Base-by-base conservation (phyloP, 768 basidiomycete species). In the Leccinum boreale region DNA sequence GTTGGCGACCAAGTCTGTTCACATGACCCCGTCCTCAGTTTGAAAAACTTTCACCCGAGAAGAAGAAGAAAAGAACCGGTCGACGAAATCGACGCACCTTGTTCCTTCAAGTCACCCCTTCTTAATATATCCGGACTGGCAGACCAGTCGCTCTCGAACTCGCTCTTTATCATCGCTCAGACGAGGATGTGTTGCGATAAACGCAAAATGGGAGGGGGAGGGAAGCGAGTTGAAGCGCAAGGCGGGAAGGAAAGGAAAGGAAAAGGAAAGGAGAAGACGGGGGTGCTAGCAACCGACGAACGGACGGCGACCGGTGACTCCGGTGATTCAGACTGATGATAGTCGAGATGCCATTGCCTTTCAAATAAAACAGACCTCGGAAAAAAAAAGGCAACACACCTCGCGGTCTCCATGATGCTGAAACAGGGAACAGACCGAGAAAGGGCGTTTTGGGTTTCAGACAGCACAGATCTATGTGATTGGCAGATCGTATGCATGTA, bases 111-210 rank as follows among this genome's bases (percentile, higher is more conserved):
- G 10, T 45, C 48, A 2, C 2, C 28, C 29, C 71, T 70, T 23
- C 70, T 63, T 11, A 50, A n/a, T 3, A 58, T 60, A 15, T 56
- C 56, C 9, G 53, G 52, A 23, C 53, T 60, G n/a, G 14, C 4
- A n/a, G 36, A 19, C 31, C 44, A 56, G 47, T 21, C 28, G 10
- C 17, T 29, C 14, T 60, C 53, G 1, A 36, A 21, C 4, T 58
- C 55, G 4, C 11, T 55, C 2, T 44, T n/a, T 71, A 73, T 73
- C 50, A 11, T 46, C 31, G 29, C 29, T 31, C 29, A 31, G 29
- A 31, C 29, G 31, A 31, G 31, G 31, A 11, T 31, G 11, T 31
- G 33, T 14, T 35, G 33, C 33, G 33, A 35, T 15, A 14, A 35
- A 35, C 33, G 33, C 11, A 31, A 15, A 12, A 35, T 35, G 33